Evolutionary conservation across 306 rosid species (phyloP), one percentile per base, ranked within the genome.

Genomic region (Fragaria vesca): DNA sequence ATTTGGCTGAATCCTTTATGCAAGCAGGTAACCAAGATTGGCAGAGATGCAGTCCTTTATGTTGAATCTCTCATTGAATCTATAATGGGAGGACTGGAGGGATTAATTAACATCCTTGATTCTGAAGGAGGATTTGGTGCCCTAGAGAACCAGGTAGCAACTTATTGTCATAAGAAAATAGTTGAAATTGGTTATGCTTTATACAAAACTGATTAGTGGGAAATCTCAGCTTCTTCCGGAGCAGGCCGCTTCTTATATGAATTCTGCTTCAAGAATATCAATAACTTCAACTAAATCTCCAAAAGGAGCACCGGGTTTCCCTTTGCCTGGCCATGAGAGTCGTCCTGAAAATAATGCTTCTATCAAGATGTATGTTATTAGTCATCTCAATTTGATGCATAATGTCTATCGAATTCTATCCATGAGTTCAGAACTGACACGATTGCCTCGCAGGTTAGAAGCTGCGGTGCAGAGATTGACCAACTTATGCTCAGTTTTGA

Each of bases 101-200:
- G 98, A 72, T 84, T 95, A 80, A 92, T 95, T 71, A 95, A 95
- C 81, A 93, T 95, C 83, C 97, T 95, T 71, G 97, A 95, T 80
- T 95, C 98, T 34, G 98, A 95, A 88, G 98, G 98, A 83, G 98
- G 98, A 88, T 91, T 91, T 83, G 98, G 98, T 51, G 98, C 98
- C 71, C 85, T 95, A 45, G 98, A 93, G 87, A 93, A 76, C 71
- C 98, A 95, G 97, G 98, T 95, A 81, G 73, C 75, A 69, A 80
- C 66, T 82, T 71, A 34, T 73, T 61, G 71, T 58, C 67, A 50
- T 61, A 70, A 40, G 72, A 72, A 3, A 67, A 66, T 34, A 46
- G 45, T 57, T 48, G 73, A 71, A 42, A 82, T 60, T 24, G 60
- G 28, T 78, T 76, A 48, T 48, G 52, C 76, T 88, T 76, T 83